These are phyloP conservation scores for Penicillium crystallinum DNA, from an alignment of 495 filamentous ascomycete genomes.

Conservation along the genomic window DNA sequence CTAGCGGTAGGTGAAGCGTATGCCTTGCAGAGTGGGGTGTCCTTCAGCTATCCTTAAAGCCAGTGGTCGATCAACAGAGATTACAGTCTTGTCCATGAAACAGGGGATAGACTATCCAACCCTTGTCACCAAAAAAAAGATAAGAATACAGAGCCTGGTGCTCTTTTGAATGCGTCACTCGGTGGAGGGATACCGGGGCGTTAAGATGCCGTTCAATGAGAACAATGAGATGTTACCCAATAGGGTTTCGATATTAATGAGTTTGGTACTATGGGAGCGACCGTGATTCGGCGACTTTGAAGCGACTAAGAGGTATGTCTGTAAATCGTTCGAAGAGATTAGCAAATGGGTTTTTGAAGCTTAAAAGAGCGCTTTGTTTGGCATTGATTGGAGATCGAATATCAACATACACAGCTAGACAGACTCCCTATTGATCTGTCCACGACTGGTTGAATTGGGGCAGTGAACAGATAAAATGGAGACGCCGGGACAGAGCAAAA, in stretches of 20 bases:
- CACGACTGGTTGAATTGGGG: conserved; percentile 1
- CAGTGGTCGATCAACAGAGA: background rate
- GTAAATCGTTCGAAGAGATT: background rate
- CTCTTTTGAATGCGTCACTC: background rate
- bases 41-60: background rate
- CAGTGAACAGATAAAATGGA: conserved; percentile 6
- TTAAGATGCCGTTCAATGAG: background rate
- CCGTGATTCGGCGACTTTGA: background rate
- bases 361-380: conserved; percentile 3
- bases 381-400: background rate
- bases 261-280: background rate
- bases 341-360: background rate
- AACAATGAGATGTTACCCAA: background rate
- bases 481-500: conserved; percentile 8
- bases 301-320: conserved; percentile 2
- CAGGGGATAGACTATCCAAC: background rate
- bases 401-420: conserved; percentile 12
- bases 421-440: conserved; percentile 5
- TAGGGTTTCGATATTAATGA: background rate
- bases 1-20: background rate
- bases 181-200: background rate
- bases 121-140: background rate
- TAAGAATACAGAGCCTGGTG: background rate
- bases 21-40: conserved; percentile 1
- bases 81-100: background rate